Conservation (phyloP, 2,329 filamentous ascomycete species). For the Tolypocladium tropicale region DNA sequence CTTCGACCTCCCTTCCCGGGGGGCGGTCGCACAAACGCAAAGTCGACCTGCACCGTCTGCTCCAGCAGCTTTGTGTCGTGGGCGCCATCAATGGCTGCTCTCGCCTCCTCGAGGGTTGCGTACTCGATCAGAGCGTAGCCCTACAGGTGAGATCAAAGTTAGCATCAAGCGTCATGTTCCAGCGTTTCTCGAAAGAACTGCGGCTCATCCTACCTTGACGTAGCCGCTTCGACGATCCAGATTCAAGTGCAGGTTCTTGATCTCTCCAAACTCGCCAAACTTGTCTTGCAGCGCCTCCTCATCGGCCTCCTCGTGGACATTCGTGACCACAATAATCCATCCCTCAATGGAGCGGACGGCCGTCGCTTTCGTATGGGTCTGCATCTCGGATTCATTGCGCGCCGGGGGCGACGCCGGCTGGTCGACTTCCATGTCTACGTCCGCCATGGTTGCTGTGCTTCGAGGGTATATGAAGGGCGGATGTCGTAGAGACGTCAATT, state of each 20-base stretch:
- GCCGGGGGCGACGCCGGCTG: constrained; percentile 25
- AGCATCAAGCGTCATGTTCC: background rate
- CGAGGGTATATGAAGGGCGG: background rate
- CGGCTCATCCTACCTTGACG: constrained; percentile 54
- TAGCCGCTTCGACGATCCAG: constrained; percentile 75
- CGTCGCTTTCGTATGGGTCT: constrained; percentile 62
- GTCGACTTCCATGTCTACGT: constrained; percentile 52
- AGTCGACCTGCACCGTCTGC: constrained; percentile 72
- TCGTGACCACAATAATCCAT: constrained; percentile 81
- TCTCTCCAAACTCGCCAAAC: constrained; percentile 77
- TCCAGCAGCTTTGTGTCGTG: constrained; percentile 69
- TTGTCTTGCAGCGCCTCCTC: constrained; percentile 74
- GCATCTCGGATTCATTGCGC: constrained; percentile 52
- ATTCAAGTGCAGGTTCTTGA: constrained; percentile 80
- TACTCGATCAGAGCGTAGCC: constrained; percentile 83
- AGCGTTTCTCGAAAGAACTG: background rate
- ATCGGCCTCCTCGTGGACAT: constrained; percentile 78
- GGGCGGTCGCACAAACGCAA: constrained; percentile 74
- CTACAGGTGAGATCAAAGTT: constrained; percentile 28
- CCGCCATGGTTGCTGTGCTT: constrained; percentile 31
- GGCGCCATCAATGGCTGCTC: constrained; percentile 73
- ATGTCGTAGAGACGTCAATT: background rate
- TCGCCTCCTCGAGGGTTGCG: constrained; percentile 65
- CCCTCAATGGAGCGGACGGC: constrained; percentile 82
- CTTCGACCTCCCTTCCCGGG: constrained; percentile 37